Base-by-base conservation (phyloP, 495 filamentous ascomycete species). In the Hypoxylon perforatum region DNA sequence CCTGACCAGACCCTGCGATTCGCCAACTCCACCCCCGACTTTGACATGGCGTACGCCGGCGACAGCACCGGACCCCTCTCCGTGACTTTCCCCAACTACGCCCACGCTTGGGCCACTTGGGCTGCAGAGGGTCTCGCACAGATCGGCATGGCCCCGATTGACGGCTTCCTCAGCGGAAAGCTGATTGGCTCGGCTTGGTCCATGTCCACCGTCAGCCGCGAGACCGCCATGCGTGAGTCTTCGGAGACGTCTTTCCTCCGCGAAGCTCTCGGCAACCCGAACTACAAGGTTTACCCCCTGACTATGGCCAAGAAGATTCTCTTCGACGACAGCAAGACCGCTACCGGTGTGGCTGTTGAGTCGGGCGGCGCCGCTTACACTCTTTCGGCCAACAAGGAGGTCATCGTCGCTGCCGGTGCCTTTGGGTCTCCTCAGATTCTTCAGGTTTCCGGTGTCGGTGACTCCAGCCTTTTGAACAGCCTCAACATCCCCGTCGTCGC, bases 61-160 rank as follows among this genome's bases (percentile, higher is more conserved):
- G 11, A 67, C 0, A 66, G 41, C 10, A 78, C 77, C 0, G 81
- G 81, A 0, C 86, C 86, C 0, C 65, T 90, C 8, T 64, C 81
- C 6, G 82, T 88, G 0, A 77, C 82, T 0, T 87, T 81, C 61
- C 11, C 84, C 2, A 82, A 85, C 55, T 86, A 79, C 33, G 82
- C 75, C 1, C 60, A 75, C 46, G 56, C 83, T 0, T 84, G 82
- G 30, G 75, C 72, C 0, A 76, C 80, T 1, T 86, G 74, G 70
- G 61, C 65, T 3, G 60, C 63, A 15, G 60, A 71, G 3, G 75
- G 55, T 9, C 57, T 83, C 7, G 45, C 65, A 12, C 66, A 67
- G 23, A 77, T 85, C 25, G 84, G 81, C 2, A 74, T 83, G 18
- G 57, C 76, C 52, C 67, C 15, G 39, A 42, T 42, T 42, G 3